phyloP scores from a whole-genome alignment of 2,329 filamentous ascomycete genomes.

The Penicillium griseofulvum region DNA sequence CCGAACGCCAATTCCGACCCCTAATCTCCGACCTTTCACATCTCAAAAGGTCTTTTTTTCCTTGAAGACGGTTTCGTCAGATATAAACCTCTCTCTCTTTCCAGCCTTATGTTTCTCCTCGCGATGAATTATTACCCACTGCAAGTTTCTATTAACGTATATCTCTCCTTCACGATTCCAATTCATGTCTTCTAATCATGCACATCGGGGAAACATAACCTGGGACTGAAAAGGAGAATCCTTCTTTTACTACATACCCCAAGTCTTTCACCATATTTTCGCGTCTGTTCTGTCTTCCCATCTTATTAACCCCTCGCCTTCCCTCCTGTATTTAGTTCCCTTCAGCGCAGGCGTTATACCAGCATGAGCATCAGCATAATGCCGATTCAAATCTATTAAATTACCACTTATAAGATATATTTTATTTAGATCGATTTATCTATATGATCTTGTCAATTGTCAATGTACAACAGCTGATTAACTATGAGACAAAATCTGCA shows the following conservation, averaged over 20 bases:
- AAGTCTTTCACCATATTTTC: conserved; percentile 1
- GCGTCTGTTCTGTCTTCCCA: conserved; percentile 11
- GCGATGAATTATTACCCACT: background rate
- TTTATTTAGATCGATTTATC: background rate
- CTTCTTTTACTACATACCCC: conserved; percentile 2
- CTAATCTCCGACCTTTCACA: background rate
- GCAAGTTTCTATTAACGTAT: conserved; percentile 7
- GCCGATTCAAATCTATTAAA: conserved; percentile 15
- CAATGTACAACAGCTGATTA: background rate
- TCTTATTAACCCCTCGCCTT: conserved; percentile 10
- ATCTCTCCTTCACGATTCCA: conserved; percentile 2
- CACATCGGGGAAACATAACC: conserved; percentile 1
- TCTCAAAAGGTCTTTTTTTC: background rate
- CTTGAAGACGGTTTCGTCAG: background rate
- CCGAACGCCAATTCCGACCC: too few relatives aligned
- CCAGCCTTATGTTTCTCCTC: background rate
- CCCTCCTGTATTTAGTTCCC: conserved; percentile 24
- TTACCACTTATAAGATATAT: background rate
- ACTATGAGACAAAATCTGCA: background rate
- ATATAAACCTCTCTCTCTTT: background rate
- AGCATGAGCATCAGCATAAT: conserved; percentile 30
- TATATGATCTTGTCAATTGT: background rate
- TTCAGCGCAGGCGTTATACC: conserved; percentile 30
- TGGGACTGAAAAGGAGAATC: conserved; percentile 3
- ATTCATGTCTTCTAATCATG: conserved; percentile 11